Percentiles rank a stretch among this genome's conserved stretches.
Evolutionary conservation across 768 basidiomycete genomes (phyloP).

Genomic region (Lentinula detonsa): DNA sequence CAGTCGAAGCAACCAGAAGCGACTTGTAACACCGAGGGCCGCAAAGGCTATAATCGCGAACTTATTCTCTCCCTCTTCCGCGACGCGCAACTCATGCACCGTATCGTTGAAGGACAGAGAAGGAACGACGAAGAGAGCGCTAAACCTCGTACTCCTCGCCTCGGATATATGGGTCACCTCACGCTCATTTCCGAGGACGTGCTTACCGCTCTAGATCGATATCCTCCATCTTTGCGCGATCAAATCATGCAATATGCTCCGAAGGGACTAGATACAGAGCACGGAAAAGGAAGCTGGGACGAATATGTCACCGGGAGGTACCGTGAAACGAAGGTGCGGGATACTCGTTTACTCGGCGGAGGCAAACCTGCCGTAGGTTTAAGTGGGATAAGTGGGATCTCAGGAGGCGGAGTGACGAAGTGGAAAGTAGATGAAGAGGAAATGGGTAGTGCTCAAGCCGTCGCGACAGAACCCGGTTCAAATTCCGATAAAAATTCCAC

Average conservation of each 20-base stretch:
- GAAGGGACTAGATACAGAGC: conserved; percentile 31
- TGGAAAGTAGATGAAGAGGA: conserved; percentile 10
- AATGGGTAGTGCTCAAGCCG: background rate
- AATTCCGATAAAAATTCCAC: background rate
- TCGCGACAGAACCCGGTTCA: background rate
- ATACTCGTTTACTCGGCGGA: conserved; percentile 77
- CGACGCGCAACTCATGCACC: conserved; percentile 77
- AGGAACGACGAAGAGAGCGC: conserved; percentile 69
- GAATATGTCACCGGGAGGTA: conserved; percentile 84
- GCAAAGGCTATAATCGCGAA: conserved; percentile 67
- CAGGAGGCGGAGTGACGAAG: conserved; percentile 8
- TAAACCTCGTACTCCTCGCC: conserved; percentile 70
- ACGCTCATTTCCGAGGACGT: conserved; percentile 94
- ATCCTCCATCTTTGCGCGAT: conserved; percentile 71
- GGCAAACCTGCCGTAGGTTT: conserved; percentile 51
- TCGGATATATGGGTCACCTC: conserved; percentile 97
- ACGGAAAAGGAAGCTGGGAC: conserved; percentile 62
- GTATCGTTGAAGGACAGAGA: conserved; percentile 83
- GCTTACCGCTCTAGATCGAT: conserved; percentile 81
- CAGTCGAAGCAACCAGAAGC: background rate
- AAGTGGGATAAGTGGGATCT: conserved; percentile 54
- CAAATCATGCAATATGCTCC: conserved; percentile 60
- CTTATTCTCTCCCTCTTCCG: conserved; percentile 79
- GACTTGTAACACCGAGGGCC: conserved; percentile 14
- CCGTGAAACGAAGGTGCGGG: conserved; percentile 79